These are phyloP conservation scores for Ensete glaucum DNA, from an alignment of 176 grass and related monocot species.

Conservation along the genomic window DNA sequence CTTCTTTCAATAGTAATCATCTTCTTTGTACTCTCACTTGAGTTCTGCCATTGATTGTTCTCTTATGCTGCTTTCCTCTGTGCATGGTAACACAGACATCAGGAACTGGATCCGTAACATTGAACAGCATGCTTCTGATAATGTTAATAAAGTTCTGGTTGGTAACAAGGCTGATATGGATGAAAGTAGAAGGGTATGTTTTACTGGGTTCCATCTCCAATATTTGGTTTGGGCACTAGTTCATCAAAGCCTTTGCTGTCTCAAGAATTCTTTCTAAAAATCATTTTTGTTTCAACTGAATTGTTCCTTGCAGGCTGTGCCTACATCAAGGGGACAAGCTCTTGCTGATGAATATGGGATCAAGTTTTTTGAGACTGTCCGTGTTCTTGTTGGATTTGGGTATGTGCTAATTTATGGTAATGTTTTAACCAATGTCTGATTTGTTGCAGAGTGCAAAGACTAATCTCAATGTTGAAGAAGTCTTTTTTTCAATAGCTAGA, in stretches of 20 bases:
- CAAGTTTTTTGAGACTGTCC: conserved; percentile 77
- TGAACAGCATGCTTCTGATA: conserved; percentile 89
- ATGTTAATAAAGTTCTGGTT: conserved; percentile 87
- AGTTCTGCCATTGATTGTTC: conserved; percentile 3
- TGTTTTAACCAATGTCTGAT: conserved; percentile 2
- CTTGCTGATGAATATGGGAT: conserved; percentile 90
- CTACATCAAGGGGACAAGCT: conserved; percentile 71
- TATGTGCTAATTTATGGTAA: conserved; percentile 6
- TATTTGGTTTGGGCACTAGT: neutral
- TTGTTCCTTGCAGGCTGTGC: conserved; percentile 44
- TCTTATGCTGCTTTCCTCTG: conserved; percentile 18
- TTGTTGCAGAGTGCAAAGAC: conserved; percentile 79
- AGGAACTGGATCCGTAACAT: conserved; percentile 94
- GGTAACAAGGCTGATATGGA: conserved; percentile 98
- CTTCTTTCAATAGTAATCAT: conserved; percentile 89
- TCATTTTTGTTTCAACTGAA: neutral
- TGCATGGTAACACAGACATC: conserved; percentile 57
- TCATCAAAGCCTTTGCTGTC: neutral
- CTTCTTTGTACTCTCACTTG: conserved; percentile 16
- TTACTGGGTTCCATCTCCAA: neutral
- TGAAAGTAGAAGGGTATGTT: conserved; percentile 70
- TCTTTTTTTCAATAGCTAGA: conserved; percentile 82
- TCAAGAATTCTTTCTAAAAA: conserved; percentile 6
- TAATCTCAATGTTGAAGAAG: conserved; percentile 78
- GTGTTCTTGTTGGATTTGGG: conserved; percentile 16